Base-by-base conservation (phyloP, 352 stramenopile genomes). In the Phytophthora pinifolia region DNA sequence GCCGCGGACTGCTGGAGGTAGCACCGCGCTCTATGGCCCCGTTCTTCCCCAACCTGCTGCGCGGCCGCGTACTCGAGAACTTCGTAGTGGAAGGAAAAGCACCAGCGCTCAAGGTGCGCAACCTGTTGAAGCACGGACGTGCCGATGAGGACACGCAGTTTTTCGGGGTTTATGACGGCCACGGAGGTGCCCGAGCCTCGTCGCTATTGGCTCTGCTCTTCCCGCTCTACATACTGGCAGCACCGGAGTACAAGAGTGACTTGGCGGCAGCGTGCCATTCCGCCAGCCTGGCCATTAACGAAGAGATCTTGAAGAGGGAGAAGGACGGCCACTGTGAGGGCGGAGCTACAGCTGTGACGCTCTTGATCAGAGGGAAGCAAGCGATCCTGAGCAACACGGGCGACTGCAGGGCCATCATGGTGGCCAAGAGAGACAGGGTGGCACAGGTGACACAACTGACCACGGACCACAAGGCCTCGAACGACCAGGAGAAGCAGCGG, bases 161-260 rank as follows among this genome's bases (percentile, higher is more conserved):
- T 41, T 90, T 79, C 42, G 83, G 78, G 7, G 56, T 92, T n/a
- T 92, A 86, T 53, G 83, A 92, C 45, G 83, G 83, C 32, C 83
- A 92, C 34, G 83, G 79, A 22, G 83, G 83, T 15, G 74, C 65
- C 9, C 65, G 62, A 37, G 82, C 78, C 38, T 89, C 78, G 30
- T 79, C 74, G 17, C 48, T 89, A 6, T 47, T 91, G 27, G 80
- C 80, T 20, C 66, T 89, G 45, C 58, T 90, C 9, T 73, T 91
- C 38, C 80, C 80, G 9, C 39, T 90, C 10, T 93, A 86, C 59
- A 45, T 91, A n/a, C 61, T 87, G 2, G 59, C 79, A n/a, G 63
- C 79, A 6, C 46, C 67, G 2, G 67, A 84, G 34, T 93, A 81
- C 32, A 46, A 49, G 6, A 65, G 31, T 0, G 70, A 85, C 56